Percentiles rank a stretch among this genome's conserved stretches.
Conservation (phyloP, 2,329 filamentous ascomycete genomes). For the Clonostachys rosea region DNA sequence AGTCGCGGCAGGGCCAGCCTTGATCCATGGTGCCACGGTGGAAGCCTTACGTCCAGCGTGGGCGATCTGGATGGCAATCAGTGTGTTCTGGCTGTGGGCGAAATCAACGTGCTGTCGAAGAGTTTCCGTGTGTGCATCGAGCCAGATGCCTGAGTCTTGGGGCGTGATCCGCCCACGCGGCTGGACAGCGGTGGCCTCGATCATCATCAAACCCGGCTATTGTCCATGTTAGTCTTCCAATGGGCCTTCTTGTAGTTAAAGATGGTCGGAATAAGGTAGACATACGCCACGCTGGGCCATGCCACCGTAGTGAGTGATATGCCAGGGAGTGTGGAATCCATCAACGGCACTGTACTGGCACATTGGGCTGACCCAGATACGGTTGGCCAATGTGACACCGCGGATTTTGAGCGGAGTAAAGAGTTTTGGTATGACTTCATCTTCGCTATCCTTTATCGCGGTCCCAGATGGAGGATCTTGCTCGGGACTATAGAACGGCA, state of each 20-base stretch:
- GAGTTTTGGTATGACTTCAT: slow-evolving; percentile 38
- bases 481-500: slow-evolving; percentile 39
- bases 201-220: slow-evolving; percentile 3
- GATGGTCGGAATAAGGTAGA: neutral
- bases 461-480: slow-evolving; percentile 35
- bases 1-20: slow-evolving; percentile 41
- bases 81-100: slow-evolving; percentile 59
- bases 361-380: slow-evolving; percentile 33
- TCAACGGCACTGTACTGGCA: slow-evolving; percentile 35
- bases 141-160: slow-evolving; percentile 64
- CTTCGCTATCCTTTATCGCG: slow-evolving; percentile 28
- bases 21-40: slow-evolving; percentile 52
- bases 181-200: slow-evolving; percentile 3
- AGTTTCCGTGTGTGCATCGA: slow-evolving; percentile 63
- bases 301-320: slow-evolving; percentile 65
- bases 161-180: slow-evolving; percentile 41
- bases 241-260: neutral
- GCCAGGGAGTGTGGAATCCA: slow-evolving; percentile 65
- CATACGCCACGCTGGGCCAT: slow-evolving; percentile 59
- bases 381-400: slow-evolving; percentile 31
- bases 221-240: slow-evolving; percentile 10
- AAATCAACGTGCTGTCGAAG: slow-evolving; percentile 59
- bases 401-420: slow-evolving; percentile 37
- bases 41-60: slow-evolving; percentile 62
- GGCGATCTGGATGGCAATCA: slow-evolving; percentile 64